These are phyloP conservation scores for Parascedosporium putredinis DNA, from an alignment of 2,329 filamentous ascomycete genomes.

Conservation along the genomic window DNA sequence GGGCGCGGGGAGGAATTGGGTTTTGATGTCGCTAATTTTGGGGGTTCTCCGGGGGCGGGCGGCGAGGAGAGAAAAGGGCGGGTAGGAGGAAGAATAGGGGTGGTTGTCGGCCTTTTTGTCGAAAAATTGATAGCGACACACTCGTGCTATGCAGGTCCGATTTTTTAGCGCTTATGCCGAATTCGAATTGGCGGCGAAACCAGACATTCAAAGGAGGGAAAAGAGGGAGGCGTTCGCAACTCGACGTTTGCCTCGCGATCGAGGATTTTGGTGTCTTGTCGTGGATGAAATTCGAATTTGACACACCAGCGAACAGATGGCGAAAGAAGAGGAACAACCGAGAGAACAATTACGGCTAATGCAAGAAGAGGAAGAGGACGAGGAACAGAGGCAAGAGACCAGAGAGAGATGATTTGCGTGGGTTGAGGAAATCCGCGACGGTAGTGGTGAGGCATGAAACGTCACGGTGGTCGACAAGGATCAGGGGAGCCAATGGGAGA, in stretches of 20 bases:
- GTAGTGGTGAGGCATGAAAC: constrained; percentile 20
- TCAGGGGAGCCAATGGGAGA: constrained; percentile 13
- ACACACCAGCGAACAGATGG: not conserved
- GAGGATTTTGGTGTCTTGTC: too few relatives aligned
- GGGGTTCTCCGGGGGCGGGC: too few relatives aligned
- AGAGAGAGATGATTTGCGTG: constrained; percentile 7
- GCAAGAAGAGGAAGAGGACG: not conserved
- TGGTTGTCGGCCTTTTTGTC: too few relatives aligned
- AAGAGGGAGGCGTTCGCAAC: not conserved
- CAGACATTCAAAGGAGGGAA: not conserved
- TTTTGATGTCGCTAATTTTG: too few relatives aligned
- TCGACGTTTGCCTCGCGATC: constrained; percentile 2
- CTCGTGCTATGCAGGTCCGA: too few relatives aligned
- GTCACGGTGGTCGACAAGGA: constrained; percentile 16
- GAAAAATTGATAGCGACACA: too few relatives aligned
- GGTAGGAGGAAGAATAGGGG: too few relatives aligned
- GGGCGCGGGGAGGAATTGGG: too few relatives aligned
- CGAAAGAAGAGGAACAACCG: not conserved
- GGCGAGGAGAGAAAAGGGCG: too few relatives aligned
- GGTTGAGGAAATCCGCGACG: constrained; percentile 18
- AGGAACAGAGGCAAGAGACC: too few relatives aligned
- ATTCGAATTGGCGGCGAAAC: not conserved
- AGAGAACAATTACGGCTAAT: not conserved
- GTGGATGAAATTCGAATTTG: too few relatives aligned
- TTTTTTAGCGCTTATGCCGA: not conserved